Percentiles rank a stretch among this genome's conserved stretches.
Conservation (phyloP, 805 yeast genomes). For the Kodamaea jinghongensis region DNA sequence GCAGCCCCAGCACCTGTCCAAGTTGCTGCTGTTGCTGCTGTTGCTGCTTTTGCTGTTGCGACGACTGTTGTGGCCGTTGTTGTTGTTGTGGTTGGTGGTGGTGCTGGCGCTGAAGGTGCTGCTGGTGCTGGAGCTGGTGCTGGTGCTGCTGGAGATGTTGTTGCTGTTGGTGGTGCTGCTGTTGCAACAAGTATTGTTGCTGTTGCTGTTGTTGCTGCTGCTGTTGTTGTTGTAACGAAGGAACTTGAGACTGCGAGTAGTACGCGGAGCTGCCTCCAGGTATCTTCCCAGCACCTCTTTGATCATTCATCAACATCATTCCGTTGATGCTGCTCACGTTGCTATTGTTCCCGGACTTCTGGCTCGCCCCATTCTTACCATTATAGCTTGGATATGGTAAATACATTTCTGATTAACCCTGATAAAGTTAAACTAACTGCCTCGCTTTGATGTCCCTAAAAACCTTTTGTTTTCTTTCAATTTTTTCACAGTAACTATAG, state of each 20-base stretch:
- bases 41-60: conserved; percentile 12
- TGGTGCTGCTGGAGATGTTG: conserved; percentile 11
- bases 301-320: conserved; percentile 4
- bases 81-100: background rate
- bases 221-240: conserved; percentile 13
- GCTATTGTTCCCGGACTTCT: background rate
- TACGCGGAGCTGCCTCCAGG: conserved; percentile 5
- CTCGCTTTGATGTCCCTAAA: background rate
- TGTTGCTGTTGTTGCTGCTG: conserved; percentile 18
- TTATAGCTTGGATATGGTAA: conserved; percentile 7
- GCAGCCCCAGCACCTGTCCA: no score
- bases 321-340: background rate
- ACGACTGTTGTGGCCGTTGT: conserved; percentile 8
- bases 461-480: background rate
- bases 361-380: background rate
- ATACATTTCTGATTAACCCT: conserved; percentile 3
- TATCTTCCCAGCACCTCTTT: conserved; percentile 2
- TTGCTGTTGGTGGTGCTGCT: conserved; percentile 13
- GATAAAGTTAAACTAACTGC: background rate
- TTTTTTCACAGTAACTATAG: no score
- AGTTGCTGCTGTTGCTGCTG: conserved; percentile 9
- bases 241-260: conserved; percentile 1
- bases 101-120: conserved; percentile 7
- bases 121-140: conserved; percentile 11
- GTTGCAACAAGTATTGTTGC: conserved; percentile 13